phyloP scores from a whole-genome alignment of 2,329 filamentous ascomycete species.

The Massarina eburnea region DNA sequence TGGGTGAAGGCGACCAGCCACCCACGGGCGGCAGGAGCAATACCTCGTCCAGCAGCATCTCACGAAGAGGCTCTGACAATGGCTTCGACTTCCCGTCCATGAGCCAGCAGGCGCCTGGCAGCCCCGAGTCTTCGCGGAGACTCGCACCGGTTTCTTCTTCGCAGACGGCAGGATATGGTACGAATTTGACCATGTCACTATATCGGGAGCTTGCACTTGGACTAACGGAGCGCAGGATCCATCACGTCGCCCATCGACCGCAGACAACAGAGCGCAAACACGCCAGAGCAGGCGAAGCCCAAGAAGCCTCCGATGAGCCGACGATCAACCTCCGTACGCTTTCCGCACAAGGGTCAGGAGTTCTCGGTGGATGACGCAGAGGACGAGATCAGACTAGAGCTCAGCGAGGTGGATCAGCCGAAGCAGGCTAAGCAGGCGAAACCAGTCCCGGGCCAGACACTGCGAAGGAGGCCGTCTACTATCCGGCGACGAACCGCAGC shows the following conservation, averaged over 20 bases:
- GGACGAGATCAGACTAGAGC: slow-evolving; percentile 74
- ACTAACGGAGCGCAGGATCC: slow-evolving; percentile 26
- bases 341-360: slow-evolving; percentile 77
- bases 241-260: slow-evolving; percentile 38
- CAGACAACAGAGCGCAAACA: slow-evolving; percentile 21
- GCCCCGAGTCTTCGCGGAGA: slow-evolving; percentile 32
- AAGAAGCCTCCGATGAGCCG: slow-evolving; percentile 74
- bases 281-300: slow-evolving; percentile 41
- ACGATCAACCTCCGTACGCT: slow-evolving; percentile 72
- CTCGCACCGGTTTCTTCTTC: slow-evolving; percentile 27
- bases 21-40: slow-evolving; percentile 25
- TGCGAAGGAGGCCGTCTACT: slow-evolving; percentile 55
- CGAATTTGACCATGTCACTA: slow-evolving; percentile 5
- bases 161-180: slow-evolving; percentile 40
- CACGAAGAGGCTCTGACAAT: slow-evolving; percentile 30
- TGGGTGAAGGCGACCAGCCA: slow-evolving; percentile 35
- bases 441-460: slow-evolving; percentile 32
- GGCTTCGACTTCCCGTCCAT: slow-evolving; percentile 24
- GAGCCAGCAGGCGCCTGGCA: slow-evolving; percentile 11
- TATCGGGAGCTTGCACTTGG: not conserved
- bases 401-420: slow-evolving; percentile 41
- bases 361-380: slow-evolving; percentile 91
- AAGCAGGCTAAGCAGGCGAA: slow-evolving; percentile 22
- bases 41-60: slow-evolving; percentile 20
- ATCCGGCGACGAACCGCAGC: slow-evolving; percentile 52